Percentiles rank a stretch among this genome's conserved stretches.
Conservation (phyloP, 2,329 filamentous ascomycete species). For the Ceratocystis cubensis region DNA sequence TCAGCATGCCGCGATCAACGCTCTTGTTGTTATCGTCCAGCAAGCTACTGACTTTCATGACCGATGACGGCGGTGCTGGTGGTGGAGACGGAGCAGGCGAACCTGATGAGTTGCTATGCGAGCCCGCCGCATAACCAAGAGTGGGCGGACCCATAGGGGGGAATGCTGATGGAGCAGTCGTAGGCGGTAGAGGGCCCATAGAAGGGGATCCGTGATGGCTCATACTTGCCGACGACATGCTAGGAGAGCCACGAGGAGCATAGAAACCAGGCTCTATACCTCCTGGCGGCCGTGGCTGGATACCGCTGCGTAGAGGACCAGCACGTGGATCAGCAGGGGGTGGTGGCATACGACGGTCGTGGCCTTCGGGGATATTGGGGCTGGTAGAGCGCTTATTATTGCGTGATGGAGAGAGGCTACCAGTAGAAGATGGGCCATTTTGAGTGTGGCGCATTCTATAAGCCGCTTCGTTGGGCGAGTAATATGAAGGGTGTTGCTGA, state of each 20-base stretch:
- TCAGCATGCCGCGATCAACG: conserved; percentile 17
- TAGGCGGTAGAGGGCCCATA: background rate
- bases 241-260: background rate
- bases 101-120: background rate
- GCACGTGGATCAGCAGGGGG: conserved; percentile 35
- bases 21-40: conserved; percentile 12
- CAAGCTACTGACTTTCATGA: conserved; percentile 7
- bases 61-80: background rate
- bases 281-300: conserved; percentile 24
- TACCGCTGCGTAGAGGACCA: conserved; percentile 34
- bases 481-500: background rate
- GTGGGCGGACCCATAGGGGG: background rate
- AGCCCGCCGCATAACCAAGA: background rate
- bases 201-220: conserved; percentile 18
- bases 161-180: background rate
- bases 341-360: conserved; percentile 36
- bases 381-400: conserved; percentile 34
- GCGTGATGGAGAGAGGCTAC: conserved; percentile 33
- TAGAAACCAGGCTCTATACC: background rate
- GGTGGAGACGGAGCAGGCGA: conserved; percentile 3
- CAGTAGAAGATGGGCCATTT: conserved; percentile 32
- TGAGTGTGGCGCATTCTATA: conserved; percentile 23
- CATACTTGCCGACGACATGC: conserved; percentile 8
- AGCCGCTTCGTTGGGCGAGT: background rate
- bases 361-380: conserved; percentile 31